Evolutionary conservation across 148 eudicot species (phyloP), one percentile per base, ranked within the genome.

Genomic region (Fagopyrum esculentum): DNA sequence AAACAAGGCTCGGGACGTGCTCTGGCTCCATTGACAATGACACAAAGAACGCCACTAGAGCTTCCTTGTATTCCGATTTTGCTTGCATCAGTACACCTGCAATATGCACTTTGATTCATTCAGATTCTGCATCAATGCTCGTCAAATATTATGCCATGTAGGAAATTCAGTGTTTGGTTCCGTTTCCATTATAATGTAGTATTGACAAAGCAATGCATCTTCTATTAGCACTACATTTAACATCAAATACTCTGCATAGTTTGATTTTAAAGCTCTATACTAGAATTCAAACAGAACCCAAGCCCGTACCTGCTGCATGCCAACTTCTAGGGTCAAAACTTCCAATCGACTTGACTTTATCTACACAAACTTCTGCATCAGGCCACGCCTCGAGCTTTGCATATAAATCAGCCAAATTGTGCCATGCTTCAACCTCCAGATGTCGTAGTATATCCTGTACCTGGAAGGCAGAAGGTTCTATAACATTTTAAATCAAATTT

Each of bases 381-480:
- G 51, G 73, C 93, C 87, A 87, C 56, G 96, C 86, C 78, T 85
- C 84, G 6, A 89, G 89, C 71, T 78, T 79, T 44, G 89, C 82
- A 78, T 92, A 95, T 22, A 95, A 74, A 74, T 79, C 76, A 4
- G 89, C 95, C 79, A 95, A 86, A 86, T 88, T 92, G 68, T 87
- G 89, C 98, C 98, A 95, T 22, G 93, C 88, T 87, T 92, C 88
- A n/a, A 78, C 82, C 84, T 89, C 98, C 75, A 93, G 71, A 49
- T 75, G 80, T 68, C 75, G 84, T 71, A 82, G 84, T 71, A 82
- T 82, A 73, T 74, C 70, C 49, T 16, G 59, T 47, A 77, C 81
- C 89, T 87, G 84, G 44, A 49, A 68, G 29, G 45, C 46, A 57
- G 60, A 30, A 46, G 47, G 74, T n/a, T 71, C 12, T 46, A 26